A percentile compares a stretch with the other conserved stretches of the same genome.
These are phyloP conservation scores for Claviceps sp. DNA, from an alignment of 2,329 filamentous ascomycete species.

Conservation along the genomic window DNA sequence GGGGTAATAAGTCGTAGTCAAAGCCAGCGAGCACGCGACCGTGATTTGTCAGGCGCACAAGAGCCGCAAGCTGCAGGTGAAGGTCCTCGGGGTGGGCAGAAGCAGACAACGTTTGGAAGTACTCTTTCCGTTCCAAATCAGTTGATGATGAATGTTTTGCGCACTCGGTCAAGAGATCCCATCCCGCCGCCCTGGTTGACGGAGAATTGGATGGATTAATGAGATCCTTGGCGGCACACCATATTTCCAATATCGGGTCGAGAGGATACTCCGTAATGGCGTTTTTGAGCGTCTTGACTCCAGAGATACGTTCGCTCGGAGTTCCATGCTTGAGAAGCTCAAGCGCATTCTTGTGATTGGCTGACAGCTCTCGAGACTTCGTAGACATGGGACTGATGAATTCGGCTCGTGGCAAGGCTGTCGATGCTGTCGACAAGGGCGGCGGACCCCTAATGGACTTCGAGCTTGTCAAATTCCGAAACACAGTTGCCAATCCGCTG, in stretches of 20 bases:
- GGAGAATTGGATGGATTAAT: constrained; percentile 43
- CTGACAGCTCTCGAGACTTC: constrained; percentile 30
- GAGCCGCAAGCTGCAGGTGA: constrained; percentile 48
- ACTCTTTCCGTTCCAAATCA: constrained; percentile 53
- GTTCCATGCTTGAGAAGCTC: constrained; percentile 40
- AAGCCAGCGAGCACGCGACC: constrained; percentile 53
- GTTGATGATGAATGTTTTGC: constrained; percentile 48
- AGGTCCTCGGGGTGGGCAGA: constrained; percentile 48
- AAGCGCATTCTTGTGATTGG: constrained; percentile 40
- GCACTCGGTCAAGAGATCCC: constrained; percentile 52
- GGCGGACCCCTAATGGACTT: constrained; percentile 39
- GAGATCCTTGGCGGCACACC: constrained; percentile 52
- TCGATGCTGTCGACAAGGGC: constrained; percentile 25
- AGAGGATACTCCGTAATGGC: constrained; percentile 46
- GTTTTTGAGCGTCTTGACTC: constrained; percentile 42
- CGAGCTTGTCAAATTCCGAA: constrained; percentile 46
- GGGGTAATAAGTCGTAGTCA: constrained; percentile 51
- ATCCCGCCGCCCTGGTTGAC: constrained; percentile 44
- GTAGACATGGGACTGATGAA: constrained; percentile 29
- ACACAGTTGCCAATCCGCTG: constrained; percentile 47
- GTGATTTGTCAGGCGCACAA: constrained; percentile 46
- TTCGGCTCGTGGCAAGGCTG: constrained; percentile 28
- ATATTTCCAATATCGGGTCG: constrained; percentile 47
- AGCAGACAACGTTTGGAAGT: constrained; percentile 48
- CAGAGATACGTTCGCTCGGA: constrained; percentile 39